Percentiles rank a stretch among this genome's conserved stretches.
Conservation (phyloP, 306 rosid species). For the Adenanthera pavonina region DNA sequence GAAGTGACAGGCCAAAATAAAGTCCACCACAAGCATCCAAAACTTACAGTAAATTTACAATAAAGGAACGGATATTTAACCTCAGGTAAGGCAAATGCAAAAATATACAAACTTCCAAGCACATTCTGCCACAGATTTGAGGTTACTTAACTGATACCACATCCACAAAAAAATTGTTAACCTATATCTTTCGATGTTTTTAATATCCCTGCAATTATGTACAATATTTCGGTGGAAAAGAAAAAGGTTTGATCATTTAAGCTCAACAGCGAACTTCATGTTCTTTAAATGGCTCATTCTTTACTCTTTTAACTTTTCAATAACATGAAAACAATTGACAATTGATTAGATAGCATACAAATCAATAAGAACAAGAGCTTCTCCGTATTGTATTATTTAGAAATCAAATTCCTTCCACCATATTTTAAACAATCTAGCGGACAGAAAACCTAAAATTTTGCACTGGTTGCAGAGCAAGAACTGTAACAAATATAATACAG, state of each 20-base stretch:
- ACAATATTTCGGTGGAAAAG: not conserved
- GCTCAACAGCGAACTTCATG: not conserved
- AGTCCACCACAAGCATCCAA: not conserved
- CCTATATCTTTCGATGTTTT: not conserved
- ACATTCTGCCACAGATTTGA: not conserved
- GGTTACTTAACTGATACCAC: not conserved
- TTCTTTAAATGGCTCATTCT: not conserved
- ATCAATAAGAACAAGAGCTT: not conserved
- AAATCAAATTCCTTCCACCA: not conserved
- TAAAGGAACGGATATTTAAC: not conserved
- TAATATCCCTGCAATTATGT: not conserved
- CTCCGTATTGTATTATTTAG: not conserved
- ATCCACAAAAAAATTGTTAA: not conserved
- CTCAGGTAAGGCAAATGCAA: too few relatives aligned
- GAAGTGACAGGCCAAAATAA: not conserved
- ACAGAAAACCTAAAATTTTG: not conserved
- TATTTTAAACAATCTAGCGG: not conserved
- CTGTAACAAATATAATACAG: constrained; percentile 15
- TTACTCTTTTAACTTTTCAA: not conserved
- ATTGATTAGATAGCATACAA: not conserved
- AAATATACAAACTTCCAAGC: not conserved
- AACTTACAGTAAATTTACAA: not conserved
- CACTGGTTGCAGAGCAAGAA: not conserved
- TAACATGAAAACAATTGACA: not conserved
- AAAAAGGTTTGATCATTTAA: not conserved